A percentile compares a stretch with the other conserved stretches of the same genome.
These are phyloP conservation scores for Candida awuae DNA, from an alignment of 805 yeast genomes.

Conservation along the genomic window DNA sequence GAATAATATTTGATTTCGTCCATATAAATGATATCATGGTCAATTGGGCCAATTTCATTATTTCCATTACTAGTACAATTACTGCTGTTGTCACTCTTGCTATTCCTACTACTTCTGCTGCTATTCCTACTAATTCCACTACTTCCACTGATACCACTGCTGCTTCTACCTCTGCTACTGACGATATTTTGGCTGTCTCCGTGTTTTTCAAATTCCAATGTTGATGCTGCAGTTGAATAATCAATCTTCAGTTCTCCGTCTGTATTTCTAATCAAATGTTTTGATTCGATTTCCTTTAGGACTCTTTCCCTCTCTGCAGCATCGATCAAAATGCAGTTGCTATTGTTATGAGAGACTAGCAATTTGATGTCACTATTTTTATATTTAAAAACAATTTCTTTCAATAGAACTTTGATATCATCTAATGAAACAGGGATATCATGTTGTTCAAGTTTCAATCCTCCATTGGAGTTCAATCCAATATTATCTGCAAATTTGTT, in stretches of 20 bases:
- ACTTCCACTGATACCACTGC: too few relatives aligned
- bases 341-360: conserved; percentile 11
- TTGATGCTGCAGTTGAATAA: too few relatives aligned
- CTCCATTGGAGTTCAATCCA: conserved; percentile 11
- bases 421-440: neutral
- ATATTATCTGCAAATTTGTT: conserved; percentile 10
- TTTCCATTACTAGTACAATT: neutral
- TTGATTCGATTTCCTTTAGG: conserved; percentile 1
- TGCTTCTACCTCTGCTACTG: too few relatives aligned
- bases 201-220: too few relatives aligned
- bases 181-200: too few relatives aligned
- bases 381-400: conserved; percentile 9
- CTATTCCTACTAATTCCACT: neutral
- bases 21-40: too few relatives aligned
- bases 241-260: conserved; percentile 2
- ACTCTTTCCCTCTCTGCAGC: conserved; percentile 3
- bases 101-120: neutral
- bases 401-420: conserved; percentile 7
- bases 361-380: conserved; percentile 9
- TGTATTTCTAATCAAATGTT: conserved; percentile 2
- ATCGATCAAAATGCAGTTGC: conserved; percentile 5
- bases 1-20: conserved; percentile 4
- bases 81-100: neutral
- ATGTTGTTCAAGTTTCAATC: conserved; percentile 10
- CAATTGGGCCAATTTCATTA: neutral